These are phyloP conservation scores for Hansfordia pulvinata DNA, from an alignment of 2,329 filamentous ascomycete genomes.

Conservation along the genomic window DNA sequence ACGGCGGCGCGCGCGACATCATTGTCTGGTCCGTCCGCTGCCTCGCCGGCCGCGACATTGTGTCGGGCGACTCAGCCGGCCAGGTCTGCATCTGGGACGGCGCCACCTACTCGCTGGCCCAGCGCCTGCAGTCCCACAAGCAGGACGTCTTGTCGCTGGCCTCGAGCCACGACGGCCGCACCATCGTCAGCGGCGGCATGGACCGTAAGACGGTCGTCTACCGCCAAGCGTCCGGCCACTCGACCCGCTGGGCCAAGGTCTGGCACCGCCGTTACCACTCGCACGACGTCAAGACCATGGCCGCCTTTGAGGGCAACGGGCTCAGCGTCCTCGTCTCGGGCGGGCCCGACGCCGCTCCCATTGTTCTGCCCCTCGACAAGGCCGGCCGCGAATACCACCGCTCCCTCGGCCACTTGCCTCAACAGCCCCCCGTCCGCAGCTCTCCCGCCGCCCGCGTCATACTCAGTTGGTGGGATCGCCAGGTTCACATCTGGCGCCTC, in stretches of 20 bases:
- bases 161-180: constrained; percentile 63
- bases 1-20: constrained; percentile 67
- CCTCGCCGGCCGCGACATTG: constrained; percentile 74
- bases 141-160: constrained; percentile 87
- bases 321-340: constrained; percentile 85
- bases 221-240: constrained; percentile 47
- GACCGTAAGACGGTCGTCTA: constrained; percentile 80
- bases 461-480: constrained; percentile 84
- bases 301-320: constrained; percentile 70
- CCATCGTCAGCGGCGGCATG: constrained; percentile 82
- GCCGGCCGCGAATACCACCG: constrained; percentile 71
- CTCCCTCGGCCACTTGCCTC: constrained; percentile 71
- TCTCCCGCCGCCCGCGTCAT: constrained; percentile 62
- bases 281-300: constrained; percentile 92
- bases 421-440: constrained; percentile 59
- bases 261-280: constrained; percentile 77
- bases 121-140: constrained; percentile 75
- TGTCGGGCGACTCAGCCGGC: constrained; percentile 89
- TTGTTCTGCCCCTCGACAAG: constrained; percentile 67
- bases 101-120: constrained; percentile 77
- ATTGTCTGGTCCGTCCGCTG: constrained; percentile 91
- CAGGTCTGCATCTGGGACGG: constrained; percentile 91
- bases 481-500: constrained; percentile 69
- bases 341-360: constrained; percentile 79
- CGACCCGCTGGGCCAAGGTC: constrained; percentile 69